Evolutionary conservation across 495 filamentous ascomycete genomes (phyloP).

Genomic region (Penicillium mononematosum): DNA sequence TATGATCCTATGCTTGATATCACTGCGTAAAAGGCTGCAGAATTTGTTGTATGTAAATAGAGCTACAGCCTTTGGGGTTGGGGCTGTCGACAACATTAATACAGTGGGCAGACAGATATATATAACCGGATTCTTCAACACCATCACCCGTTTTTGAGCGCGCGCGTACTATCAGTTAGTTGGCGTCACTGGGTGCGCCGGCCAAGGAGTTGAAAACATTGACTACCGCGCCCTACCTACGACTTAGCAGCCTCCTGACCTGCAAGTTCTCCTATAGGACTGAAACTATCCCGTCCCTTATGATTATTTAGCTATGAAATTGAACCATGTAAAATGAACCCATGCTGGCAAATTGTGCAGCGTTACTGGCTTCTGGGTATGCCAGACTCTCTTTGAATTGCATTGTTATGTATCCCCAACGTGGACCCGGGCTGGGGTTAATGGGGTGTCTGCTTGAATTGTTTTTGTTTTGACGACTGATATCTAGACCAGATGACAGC

Average conservation of each 20-base stretch:
- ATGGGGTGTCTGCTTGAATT: neutral
- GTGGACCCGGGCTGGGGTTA: neutral
- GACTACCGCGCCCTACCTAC: neutral
- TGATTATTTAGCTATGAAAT: neutral
- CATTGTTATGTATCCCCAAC: neutral
- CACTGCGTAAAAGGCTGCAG: too few relatives aligned
- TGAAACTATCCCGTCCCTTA: neutral
- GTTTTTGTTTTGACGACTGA: neutral
- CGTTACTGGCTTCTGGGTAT: neutral
- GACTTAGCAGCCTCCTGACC: neutral
- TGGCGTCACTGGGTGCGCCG: neutral
- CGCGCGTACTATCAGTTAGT: neutral
- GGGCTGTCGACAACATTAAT: neutral
- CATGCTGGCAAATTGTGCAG: neutral
- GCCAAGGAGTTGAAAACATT: neutral
- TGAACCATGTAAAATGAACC: neutral
- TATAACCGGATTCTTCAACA: neutral
- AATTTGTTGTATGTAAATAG: too few relatives aligned
- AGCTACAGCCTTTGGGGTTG: too few relatives aligned
- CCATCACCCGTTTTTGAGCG: too few relatives aligned
- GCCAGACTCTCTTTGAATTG: neutral
- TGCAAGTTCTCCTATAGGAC: neutral
- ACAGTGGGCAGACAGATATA: neutral
- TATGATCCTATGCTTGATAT: too few relatives aligned
- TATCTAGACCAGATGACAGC: constrained; percentile 38